A percentile compares a stretch with the other conserved stretches of the same genome.
phyloP scores from a whole-genome alignment of 2,329 filamentous ascomycete species.

The Herpotrichia juniperi region DNA sequence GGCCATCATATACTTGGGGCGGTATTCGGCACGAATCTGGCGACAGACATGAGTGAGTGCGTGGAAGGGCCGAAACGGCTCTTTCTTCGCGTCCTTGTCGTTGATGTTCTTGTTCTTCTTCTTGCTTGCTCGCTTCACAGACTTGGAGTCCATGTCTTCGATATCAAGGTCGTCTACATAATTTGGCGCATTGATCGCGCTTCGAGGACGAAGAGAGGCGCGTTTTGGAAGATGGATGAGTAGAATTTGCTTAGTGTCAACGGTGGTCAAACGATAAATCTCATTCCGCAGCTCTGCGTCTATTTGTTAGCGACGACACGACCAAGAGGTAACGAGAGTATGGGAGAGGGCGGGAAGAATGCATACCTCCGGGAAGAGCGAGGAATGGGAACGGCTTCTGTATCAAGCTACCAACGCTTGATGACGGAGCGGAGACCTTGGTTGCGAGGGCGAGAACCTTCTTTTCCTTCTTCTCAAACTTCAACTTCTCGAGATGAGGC shows the following conservation, averaged over 20 bases:
- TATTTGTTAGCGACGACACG: neutral
- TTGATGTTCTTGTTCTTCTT: neutral
- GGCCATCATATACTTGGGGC: conserved; percentile 24
- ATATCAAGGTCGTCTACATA: neutral
- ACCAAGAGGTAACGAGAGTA: too few relatives aligned
- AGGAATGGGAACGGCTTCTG: neutral
- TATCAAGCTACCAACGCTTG: neutral
- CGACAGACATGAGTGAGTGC: conserved; percentile 33
- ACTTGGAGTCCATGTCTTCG: neutral
- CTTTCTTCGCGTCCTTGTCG: neutral
- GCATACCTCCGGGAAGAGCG: neutral
- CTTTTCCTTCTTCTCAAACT: neutral
- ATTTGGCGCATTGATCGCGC: conserved; percentile 8
- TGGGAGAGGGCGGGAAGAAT: neutral
- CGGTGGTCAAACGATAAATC: conserved; percentile 25
- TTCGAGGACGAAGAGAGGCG: conserved; percentile 29
- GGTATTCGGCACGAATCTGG: conserved; percentile 32
- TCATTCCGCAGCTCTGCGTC: conserved; percentile 34
- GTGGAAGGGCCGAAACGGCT: conserved; percentile 28
- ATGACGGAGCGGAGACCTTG: neutral
- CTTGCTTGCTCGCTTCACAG: neutral
- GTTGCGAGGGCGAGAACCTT: neutral
- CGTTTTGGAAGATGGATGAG: conserved; percentile 32
- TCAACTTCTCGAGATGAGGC: neutral
- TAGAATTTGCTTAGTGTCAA: conserved; percentile 23